These are phyloP conservation scores for Lagenidium sp. DNA, from an alignment of 352 stramenopile genomes.

Conservation along the genomic window DNA sequence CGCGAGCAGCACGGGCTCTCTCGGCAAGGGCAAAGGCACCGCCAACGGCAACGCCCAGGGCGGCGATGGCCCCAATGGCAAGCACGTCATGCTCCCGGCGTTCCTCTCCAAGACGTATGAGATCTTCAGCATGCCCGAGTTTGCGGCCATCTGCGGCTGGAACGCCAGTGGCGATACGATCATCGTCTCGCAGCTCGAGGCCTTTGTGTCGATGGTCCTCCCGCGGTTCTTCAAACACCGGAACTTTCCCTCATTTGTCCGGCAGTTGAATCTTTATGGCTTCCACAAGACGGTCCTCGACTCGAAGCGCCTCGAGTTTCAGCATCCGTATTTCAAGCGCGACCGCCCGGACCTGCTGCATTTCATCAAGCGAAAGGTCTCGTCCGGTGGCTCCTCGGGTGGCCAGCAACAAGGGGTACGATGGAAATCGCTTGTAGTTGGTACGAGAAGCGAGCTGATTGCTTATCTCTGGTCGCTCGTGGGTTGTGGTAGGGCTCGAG, in stretches of 20 bases:
- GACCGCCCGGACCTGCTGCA: conserved; percentile 78
- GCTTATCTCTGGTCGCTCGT: conserved; percentile 3
- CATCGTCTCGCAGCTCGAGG: conserved; percentile 84
- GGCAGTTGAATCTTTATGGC: conserved; percentile 91
- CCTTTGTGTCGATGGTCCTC: conserved; percentile 79
- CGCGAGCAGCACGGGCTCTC: too few species aligned
- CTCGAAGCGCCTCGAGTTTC: conserved; percentile 90
- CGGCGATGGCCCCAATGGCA: conserved; percentile 20
- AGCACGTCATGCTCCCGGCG: conserved; percentile 80
- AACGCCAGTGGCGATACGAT: conserved; percentile 88
- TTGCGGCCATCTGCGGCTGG: conserved; percentile 84
- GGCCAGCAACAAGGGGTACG: conserved; percentile 19
- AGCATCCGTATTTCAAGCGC: conserved; percentile 88
- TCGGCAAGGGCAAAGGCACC: background rate
- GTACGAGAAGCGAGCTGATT: background rate
- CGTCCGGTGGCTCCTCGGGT: conserved; percentile 30
- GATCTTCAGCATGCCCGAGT: conserved; percentile 88
- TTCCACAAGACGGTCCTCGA: conserved; percentile 92
- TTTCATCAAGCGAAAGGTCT: conserved; percentile 86
- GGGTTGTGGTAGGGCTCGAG: conserved; percentile 37
- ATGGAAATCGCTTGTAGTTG: conserved; percentile 16
- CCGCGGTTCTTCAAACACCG: conserved; percentile 90
- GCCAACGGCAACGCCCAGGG: background rate
- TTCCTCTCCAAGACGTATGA: conserved; percentile 93
- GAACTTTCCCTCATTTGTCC: conserved; percentile 92